Base-by-base conservation (phyloP, 495 filamentous ascomycete genomes). In the Xylaria telfairii region DNA sequence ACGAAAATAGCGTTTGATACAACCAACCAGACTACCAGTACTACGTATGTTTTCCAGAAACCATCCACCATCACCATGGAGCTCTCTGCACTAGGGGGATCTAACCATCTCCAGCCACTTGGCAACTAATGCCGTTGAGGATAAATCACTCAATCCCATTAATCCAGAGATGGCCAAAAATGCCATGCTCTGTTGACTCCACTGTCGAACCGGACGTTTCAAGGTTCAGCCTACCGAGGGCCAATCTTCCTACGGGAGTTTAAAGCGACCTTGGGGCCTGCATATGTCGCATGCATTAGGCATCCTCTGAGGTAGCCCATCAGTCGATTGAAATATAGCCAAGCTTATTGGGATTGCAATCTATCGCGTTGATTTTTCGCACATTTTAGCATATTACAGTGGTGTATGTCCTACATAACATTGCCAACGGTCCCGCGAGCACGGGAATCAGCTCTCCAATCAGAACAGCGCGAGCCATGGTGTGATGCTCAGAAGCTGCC, bases 161-260 rank as follows among this genome's bases (percentile, higher is more conserved):
- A 21, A 47, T 21, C 19, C 37, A 34, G 39, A 49, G 44, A 49
- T 21, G 47, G 13, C 4, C 10, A 1, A 46, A 67, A 24, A 56
- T 15, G 47, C 49, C 64, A 41, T 56, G 13, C 39, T 51, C 19
- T 24, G 30, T 32, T 4, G 51, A 46, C 56, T 62, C 67, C 67
- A 69, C 67, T n/a, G 44, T 51, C 54, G n/a, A 68, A 1, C 42
- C 67, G 56, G 44, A 24, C 19, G 67, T 69, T 69, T 69, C 67
- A 69, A 57, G 67, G 62, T 69, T 69, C 67, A 69, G 67, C 57
- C 67, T 54, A 42, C 64, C 64, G 30, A 66, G 19, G 46, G 64
- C n/a, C 46, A 54, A 42, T 51, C 64, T 53, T 66, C 64, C 64
- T 51, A 15, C 62, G 30, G 62, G 62, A 30, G 10, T 49, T 51